These are phyloP conservation scores for Peterozyma toletana DNA, from an alignment of 805 yeast genomes.

Conservation along the genomic window DNA sequence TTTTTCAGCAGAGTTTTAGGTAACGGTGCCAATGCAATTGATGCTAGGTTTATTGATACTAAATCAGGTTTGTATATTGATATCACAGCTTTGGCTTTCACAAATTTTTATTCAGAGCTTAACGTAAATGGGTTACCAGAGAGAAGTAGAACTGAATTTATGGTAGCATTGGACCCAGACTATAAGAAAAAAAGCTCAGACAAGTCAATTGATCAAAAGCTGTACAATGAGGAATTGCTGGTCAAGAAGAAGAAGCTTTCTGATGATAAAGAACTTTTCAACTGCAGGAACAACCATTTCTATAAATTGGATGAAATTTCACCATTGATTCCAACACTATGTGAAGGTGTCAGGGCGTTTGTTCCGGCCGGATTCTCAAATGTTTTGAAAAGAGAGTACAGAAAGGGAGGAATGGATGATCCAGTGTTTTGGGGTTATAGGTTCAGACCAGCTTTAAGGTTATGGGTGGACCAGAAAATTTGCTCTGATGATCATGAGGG, in stretches of 20 bases:
- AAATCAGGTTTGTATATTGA: constrained; percentile 62
- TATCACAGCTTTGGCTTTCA: constrained; percentile 51
- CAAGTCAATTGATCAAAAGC: constrained; percentile 9
- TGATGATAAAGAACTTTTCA: constrained; percentile 22
- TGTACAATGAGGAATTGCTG: constrained; percentile 11
- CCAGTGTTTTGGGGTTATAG: constrained; percentile 31
- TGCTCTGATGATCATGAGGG: constrained; percentile 19
- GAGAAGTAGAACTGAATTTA: constrained; percentile 5
- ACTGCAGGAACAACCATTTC: constrained; percentile 53
- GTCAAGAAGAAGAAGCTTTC: constrained; percentile 14
- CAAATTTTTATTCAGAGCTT: constrained; percentile 15
- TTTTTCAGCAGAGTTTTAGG: constrained; percentile 44
- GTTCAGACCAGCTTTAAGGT: constrained; percentile 43
- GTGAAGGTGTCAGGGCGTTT: constrained; percentile 50
- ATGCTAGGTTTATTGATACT: constrained; percentile 60
- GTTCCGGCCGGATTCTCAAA: constrained; percentile 38
- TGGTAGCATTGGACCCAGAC: constrained; percentile 12
- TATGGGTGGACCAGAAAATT: constrained; percentile 40
- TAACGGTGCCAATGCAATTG: constrained; percentile 50
- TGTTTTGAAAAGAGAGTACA: constrained; percentile 44
- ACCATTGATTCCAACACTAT: constrained; percentile 40
- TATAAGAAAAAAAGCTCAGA: constrained; percentile 9
- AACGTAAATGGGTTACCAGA: constrained; percentile 13
- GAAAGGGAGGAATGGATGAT: constrained; percentile 24
- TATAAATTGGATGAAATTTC: constrained; percentile 34